Base-by-base conservation (phyloP, 352 stramenopile species). In the Globisporangium paroecandrum region DNA sequence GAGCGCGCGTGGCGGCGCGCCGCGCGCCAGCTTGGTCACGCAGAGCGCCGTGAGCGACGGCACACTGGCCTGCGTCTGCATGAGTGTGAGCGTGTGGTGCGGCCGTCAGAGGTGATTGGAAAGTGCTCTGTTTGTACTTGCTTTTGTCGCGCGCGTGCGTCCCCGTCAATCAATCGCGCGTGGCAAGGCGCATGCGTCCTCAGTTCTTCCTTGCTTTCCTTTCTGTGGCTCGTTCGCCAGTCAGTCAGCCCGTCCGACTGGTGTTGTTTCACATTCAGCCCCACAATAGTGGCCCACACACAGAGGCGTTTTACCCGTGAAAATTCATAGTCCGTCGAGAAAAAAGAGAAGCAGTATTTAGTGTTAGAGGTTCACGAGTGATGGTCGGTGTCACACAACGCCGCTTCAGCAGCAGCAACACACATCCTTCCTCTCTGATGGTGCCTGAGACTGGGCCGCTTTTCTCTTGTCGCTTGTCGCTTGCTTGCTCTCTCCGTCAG, bases 1-100 rank as follows among this genome's bases (percentile, higher is more conserved):
- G 59, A 92, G 71, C 41, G 82, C 79, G 46, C 81, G 83, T 38
- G 80, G 82, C 20, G 83, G 81, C 22, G 83, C 81, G 58, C 74
- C 82, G 12, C 69, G 62, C 25, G 82, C 85, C 47, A 94, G 73
- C 43, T 77, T 70, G 36, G 81, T 73, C 66, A 94, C 75, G 58
- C 85, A 94, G 46, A 90, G 78, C 63, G 77, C 79, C 32, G 77
- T 70, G 69, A 94, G 70, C 58, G 83, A 82, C 27, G 82, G 83
- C 62, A 81, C 69, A 46, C 38, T 20, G 25, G 25, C 2, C 12
- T n/a, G 15, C 65, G 58, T 56, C 63, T 49, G 64, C 56, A 38
- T 38, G 53, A 27, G 54, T 8, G 15, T 13, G 15, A 32, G 3
- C 4, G 27, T 32, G 27, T 32, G 2, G 27, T 24, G 53, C 22